phyloP scores from a whole-genome alignment of 805 yeast genomes.

The Candida golubevii region DNA sequence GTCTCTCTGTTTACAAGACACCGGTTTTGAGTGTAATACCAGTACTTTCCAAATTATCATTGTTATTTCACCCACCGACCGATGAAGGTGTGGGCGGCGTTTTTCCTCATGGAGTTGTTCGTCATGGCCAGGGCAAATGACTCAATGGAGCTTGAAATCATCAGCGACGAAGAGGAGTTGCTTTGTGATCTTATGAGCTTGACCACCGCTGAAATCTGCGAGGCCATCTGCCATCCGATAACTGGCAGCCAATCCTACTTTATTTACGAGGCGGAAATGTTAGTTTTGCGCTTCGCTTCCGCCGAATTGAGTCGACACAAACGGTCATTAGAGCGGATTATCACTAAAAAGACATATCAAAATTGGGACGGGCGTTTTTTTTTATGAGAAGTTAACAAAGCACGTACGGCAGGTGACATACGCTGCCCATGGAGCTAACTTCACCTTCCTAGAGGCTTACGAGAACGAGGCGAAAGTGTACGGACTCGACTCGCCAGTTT shows the following conservation, averaged over 20 bases:
- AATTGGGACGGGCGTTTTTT: not conserved
- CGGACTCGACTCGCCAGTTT: not conserved
- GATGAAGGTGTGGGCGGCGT: too few relatives aligned
- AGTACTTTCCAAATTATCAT: too few relatives aligned
- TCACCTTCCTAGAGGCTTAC: not conserved
- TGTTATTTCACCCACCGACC: too few relatives aligned
- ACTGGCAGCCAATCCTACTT: not conserved
- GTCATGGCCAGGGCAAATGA: too few relatives aligned
- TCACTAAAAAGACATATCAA: not conserved
- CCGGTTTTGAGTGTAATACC: too few relatives aligned
- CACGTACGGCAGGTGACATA: not conserved
- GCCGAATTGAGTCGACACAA: not conserved
- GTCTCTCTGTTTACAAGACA: too few relatives aligned
- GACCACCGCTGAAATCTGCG: constrained; percentile 2
- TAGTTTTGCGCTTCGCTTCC: not conserved
- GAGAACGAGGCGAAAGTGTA: not conserved
- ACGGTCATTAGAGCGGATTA: not conserved
- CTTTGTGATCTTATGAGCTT: not conserved
- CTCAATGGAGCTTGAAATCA: too few relatives aligned
- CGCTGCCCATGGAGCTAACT: not conserved
- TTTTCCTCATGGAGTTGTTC: too few relatives aligned
- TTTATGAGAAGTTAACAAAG: not conserved
- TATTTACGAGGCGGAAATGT: constrained; percentile 4
- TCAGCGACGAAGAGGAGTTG: too few relatives aligned
- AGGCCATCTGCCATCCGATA: constrained; percentile 1